Conservation (phyloP, 441 rosid species). For the Populus hybrid region DNA sequence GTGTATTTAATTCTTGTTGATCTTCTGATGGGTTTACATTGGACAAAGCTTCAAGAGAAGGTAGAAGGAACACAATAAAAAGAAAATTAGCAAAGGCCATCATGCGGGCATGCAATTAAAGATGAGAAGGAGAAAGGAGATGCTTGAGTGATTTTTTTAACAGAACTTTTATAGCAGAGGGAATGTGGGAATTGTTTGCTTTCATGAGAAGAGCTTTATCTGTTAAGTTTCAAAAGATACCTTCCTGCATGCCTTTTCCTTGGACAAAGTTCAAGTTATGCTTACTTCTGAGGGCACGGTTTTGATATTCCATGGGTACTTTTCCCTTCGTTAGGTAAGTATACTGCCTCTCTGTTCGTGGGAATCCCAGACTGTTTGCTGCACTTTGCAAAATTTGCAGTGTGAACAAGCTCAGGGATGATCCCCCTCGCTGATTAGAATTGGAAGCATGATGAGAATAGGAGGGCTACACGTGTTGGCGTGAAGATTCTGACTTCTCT, state of each 20-base stretch:
- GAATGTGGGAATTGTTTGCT: slow-evolving; percentile 47
- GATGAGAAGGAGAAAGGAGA: slow-evolving; percentile 20
- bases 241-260: slow-evolving; percentile 38
- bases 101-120: slow-evolving; percentile 13
- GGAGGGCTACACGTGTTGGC: background rate
- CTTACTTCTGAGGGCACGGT: slow-evolving; percentile 34
- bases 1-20: slow-evolving; percentile 22
- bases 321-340: slow-evolving; percentile 3
- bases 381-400: background rate
- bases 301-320: slow-evolving; percentile 26
- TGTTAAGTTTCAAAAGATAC: slow-evolving; percentile 28
- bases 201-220: slow-evolving; percentile 41
- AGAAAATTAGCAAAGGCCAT: slow-evolving; percentile 36
- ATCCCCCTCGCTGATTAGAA: background rate
- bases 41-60: slow-evolving; percentile 33
- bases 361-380: background rate
- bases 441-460: background rate
- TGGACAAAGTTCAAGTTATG: slow-evolving; percentile 51
- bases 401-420: background rate
- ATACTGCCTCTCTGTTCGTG: background rate
- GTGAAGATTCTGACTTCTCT: background rate
- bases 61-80: slow-evolving; percentile 33
- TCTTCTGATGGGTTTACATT: slow-evolving; percentile 23
- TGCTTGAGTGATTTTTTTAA: slow-evolving; percentile 1
- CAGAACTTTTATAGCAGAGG: slow-evolving; percentile 15